Evolutionary conservation across 1,284 basidiomycete genomes (phyloP).

Genomic region (Laetiporus sulphureus): DNA sequence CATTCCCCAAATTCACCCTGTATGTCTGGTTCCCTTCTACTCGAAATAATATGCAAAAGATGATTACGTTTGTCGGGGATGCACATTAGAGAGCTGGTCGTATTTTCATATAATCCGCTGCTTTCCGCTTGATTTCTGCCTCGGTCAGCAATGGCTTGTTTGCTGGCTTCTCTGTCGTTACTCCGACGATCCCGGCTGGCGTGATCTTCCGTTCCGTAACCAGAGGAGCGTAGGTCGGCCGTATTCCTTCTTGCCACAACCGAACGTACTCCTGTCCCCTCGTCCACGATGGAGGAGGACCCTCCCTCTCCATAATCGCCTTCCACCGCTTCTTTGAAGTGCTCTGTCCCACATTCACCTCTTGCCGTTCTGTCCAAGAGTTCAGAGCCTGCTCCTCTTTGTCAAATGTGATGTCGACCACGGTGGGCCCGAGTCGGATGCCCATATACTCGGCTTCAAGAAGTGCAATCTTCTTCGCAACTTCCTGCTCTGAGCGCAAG

Average conservation of each 20-base stretch:
- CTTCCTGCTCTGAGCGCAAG: conserved; percentile 79
- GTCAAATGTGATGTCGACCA: conserved; percentile 53
- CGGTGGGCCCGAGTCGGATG: conserved; percentile 56
- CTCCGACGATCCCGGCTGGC: conserved; percentile 10
- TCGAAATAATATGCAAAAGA: not conserved
- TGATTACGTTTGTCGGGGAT: not conserved
- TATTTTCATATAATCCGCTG: conserved; percentile 5
- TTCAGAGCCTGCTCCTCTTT: conserved; percentile 59
- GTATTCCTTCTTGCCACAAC: conserved; percentile 62
- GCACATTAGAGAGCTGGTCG: not conserved
- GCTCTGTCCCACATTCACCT: conserved; percentile 50
- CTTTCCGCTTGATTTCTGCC: not conserved
- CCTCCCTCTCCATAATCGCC: conserved; percentile 49
- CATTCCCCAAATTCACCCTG: not conserved
- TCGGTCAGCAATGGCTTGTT: not conserved
- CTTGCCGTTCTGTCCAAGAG: conserved; percentile 49
- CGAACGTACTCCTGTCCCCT: conserved; percentile 63
- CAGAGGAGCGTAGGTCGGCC: conserved; percentile 46
- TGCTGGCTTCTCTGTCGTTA: not conserved
- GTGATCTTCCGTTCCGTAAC: conserved; percentile 12
- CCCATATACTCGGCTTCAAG: conserved; percentile 81
- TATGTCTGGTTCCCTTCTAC: not conserved
- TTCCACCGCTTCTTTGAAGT: conserved; percentile 72
- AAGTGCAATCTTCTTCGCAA: conserved; percentile 69
- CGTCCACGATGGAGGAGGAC: conserved; percentile 46